Evolutionary conservation across 2,329 filamentous ascomycete species (phyloP), one percentile per base, ranked within the genome.

Genomic region (Alternaria triticimaculans): DNA sequence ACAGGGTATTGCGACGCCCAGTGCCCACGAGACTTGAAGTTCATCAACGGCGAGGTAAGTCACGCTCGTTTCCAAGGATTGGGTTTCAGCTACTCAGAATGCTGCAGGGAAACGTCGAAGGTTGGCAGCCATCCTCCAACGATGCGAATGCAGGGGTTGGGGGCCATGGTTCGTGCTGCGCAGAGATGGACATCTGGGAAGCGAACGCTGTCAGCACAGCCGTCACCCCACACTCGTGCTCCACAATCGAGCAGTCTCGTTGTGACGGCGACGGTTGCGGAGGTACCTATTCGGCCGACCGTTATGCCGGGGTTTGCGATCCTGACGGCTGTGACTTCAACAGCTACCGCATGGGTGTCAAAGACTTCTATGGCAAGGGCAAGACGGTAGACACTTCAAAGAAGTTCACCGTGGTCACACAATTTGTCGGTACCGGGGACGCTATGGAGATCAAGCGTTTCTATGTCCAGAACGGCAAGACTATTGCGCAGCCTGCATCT

Each of bases 151-250:
- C 84, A 23, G 87, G 87, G 62, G 78, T 82, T 20, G 86, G 86
- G 20, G 77, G 78, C 45, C 80, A 84, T 56, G 89, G 89, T 63
- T 82, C 88, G 30, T 91, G 89, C 84, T 91, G 69, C 75, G 82
- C 85, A 53, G 88, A 91, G 78, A 88, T 91, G 85, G 89, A 90
- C 72, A 83, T 75, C 55, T 76, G 88, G 88, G 88, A 92, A 79
- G 88, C 89, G 60, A 91, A 91, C 83, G 84, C 82, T 69, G 84
- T 89, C 72, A 85, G 88, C 25, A 86, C 85, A 7, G 89, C 89
- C 48, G 83, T 84, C 68, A 92, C 89, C 1, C 88, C 89, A 15
- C 89, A 92, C 77, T 84, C 87, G 25, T 92, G 89, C 82, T 79
- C 80, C 48, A 81, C 78, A 51, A 79, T 83, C 49, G 83, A 82